A percentile compares a stretch with the other conserved stretches of the same genome.
Conservation (phyloP, 441 rosid genomes). For the Populus hybrid region DNA sequence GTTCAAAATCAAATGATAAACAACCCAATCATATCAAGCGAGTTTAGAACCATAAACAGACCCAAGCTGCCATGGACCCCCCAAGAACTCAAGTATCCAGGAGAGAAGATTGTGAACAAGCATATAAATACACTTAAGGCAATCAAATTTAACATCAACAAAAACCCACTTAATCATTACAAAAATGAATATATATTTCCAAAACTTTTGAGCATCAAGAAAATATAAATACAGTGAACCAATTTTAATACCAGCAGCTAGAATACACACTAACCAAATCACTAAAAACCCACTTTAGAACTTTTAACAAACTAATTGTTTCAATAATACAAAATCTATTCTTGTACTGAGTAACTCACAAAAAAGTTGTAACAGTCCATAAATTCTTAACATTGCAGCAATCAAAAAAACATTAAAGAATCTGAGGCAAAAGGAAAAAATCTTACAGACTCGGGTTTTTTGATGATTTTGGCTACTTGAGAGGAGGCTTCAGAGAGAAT, state of each 20-base stretch:
- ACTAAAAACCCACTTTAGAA: neutral
- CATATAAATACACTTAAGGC: too few relatives aligned
- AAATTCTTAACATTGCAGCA: neutral
- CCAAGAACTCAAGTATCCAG: neutral
- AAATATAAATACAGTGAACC: neutral
- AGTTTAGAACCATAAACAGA: neutral
- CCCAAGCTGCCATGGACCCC: neutral
- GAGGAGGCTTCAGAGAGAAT: slow-evolving; percentile 72
- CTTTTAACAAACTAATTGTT: neutral
- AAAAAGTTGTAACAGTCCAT: neutral
- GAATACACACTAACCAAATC: neutral
- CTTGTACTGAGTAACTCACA: neutral
- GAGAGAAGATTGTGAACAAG: neutral
- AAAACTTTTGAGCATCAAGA: too few relatives aligned
- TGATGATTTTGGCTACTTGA: slow-evolving; percentile 56
- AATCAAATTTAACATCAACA: neutral
- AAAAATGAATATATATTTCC: too few relatives aligned
- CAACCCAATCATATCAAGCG: neutral
- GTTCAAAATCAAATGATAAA: neutral
- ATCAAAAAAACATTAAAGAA: neutral
- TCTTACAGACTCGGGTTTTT: slow-evolving; percentile 65
- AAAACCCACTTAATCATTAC: neutral
- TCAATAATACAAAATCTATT: neutral
- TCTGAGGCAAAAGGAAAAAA: neutral
- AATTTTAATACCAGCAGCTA: neutral